Conservation (phyloP, 257 asterid genomes). For the Cinchona pubescens region DNA sequence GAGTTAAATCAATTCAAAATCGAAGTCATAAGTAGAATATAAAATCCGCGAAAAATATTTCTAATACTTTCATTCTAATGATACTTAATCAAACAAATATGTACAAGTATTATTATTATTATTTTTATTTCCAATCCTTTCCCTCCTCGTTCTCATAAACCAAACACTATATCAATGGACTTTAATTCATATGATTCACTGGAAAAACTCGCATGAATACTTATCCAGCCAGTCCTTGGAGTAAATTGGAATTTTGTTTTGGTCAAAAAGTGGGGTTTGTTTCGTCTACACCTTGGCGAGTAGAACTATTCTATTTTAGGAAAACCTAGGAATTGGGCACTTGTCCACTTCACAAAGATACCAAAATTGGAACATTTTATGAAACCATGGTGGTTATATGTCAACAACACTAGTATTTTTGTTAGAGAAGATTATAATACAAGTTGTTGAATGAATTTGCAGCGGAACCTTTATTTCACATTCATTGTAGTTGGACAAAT, state of each 20-base stretch:
- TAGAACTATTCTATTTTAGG: background rate
- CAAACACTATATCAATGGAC: too few relatives aligned
- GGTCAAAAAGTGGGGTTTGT: background rate
- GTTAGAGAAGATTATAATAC: background rate
- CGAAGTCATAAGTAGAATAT: too few relatives aligned
- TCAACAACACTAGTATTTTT: constrained; percentile 24
- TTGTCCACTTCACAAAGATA: background rate
- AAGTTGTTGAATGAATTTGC: background rate
- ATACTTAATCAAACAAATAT: too few relatives aligned
- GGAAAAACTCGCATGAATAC: background rate
- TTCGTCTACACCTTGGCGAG: too few relatives aligned
- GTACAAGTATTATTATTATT: too few relatives aligned
- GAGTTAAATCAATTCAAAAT: too few relatives aligned
- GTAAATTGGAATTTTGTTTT: background rate
- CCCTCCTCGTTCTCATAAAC: too few relatives aligned
- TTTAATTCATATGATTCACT: background rate
- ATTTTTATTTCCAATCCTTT: too few relatives aligned
- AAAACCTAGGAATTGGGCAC: background rate
- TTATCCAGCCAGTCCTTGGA: background rate
- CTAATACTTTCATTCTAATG: too few relatives aligned
- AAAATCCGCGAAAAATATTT: too few relatives aligned
- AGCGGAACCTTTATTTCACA: background rate
- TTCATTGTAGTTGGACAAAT: background rate
- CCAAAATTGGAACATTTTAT: background rate
- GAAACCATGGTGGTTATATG: constrained; percentile 27